Percentiles rank a stretch among this genome's conserved stretches.
phyloP scores from a whole-genome alignment of 169 alveolate genomes.

The Plasmodium gonderi region DNA sequence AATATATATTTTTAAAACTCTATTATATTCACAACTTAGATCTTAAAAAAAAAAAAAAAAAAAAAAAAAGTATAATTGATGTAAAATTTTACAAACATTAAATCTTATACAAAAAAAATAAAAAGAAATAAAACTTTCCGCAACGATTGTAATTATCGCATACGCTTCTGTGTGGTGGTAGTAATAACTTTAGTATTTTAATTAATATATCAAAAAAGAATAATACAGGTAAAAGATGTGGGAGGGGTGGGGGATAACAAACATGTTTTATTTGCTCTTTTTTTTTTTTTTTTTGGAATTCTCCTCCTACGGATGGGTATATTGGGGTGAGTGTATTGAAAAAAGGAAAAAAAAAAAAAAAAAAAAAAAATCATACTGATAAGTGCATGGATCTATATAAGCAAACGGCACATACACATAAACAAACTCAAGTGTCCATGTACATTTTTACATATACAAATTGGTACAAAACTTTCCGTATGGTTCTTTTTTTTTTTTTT shows the following conservation, averaged over 20 bases:
- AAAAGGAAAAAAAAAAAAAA: neutral
- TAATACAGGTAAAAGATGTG: no score
- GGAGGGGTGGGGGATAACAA: neutral
- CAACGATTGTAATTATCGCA: neutral
- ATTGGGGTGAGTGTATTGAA: no score
- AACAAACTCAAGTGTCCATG: neutral
- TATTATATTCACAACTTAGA: neutral
- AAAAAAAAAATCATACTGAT: neutral
- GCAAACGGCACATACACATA: neutral
- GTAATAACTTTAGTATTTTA: neutral
- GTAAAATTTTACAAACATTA: neutral
- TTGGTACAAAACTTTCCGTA: neutral
- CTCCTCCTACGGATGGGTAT: constrained; percentile 46
- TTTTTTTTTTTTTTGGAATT: constrained; percentile 56
- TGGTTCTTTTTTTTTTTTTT: neutral
- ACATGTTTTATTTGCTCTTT: constrained; percentile 24
- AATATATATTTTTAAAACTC: neutral
- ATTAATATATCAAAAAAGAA: neutral
- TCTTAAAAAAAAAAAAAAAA: constrained; percentile 23
- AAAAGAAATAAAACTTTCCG: neutral
- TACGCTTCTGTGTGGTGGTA: neutral
- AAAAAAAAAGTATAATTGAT: neutral
- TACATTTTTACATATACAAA: neutral
- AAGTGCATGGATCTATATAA: neutral
- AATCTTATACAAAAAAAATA: neutral